Conservation (phyloP, 2,329 filamentous ascomycete species). For the Didymellaceae sp. region DNA sequence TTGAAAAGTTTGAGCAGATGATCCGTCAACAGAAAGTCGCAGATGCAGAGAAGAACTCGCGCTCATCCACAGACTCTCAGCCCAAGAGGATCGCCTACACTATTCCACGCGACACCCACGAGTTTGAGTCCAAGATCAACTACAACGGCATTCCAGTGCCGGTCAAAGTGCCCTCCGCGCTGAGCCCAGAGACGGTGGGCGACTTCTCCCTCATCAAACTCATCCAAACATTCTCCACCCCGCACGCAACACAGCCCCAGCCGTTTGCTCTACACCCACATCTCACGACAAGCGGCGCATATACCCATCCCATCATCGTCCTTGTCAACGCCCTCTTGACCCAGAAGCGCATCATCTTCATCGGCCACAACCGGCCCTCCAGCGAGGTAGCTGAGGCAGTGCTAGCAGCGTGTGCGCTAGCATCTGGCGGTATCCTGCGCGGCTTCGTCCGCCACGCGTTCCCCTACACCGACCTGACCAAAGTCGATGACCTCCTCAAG, state of each 20-base stretch:
- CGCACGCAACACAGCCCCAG: conserved; percentile 82
- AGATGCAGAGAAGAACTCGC: conserved; percentile 54
- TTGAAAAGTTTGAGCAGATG: conserved; percentile 97
- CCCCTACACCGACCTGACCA: conserved; percentile 96
- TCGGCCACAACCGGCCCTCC: conserved; percentile 93
- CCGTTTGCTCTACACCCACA: conserved; percentile 88
- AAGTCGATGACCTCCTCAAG: conserved; percentile 94
- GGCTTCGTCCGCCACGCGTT: conserved; percentile 97
- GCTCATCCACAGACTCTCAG: conserved; percentile 47
- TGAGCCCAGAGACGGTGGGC: conserved; percentile 93
- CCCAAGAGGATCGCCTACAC: conserved; percentile 68
- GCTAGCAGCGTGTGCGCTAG: conserved; percentile 91
- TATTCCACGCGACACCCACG: conserved; percentile 91
- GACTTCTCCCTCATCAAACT: conserved; percentile 98
- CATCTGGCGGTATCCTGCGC: conserved; percentile 87
- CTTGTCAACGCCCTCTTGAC: conserved; percentile 93
- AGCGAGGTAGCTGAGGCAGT: conserved; percentile 98
- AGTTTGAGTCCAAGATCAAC: conserved; percentile 93
- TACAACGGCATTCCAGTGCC: conserved; percentile 98
- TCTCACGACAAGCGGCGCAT: conserved; percentile 87
- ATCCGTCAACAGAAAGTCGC: conserved; percentile 80
- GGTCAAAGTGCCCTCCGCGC: conserved; percentile 91
- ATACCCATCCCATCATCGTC: conserved; percentile 93
- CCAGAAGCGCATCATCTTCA: conserved; percentile 94
- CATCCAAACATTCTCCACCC: conserved; percentile 88